Conservation (phyloP, 129 eudicot genomes). For the Tagetes patula region DNA sequence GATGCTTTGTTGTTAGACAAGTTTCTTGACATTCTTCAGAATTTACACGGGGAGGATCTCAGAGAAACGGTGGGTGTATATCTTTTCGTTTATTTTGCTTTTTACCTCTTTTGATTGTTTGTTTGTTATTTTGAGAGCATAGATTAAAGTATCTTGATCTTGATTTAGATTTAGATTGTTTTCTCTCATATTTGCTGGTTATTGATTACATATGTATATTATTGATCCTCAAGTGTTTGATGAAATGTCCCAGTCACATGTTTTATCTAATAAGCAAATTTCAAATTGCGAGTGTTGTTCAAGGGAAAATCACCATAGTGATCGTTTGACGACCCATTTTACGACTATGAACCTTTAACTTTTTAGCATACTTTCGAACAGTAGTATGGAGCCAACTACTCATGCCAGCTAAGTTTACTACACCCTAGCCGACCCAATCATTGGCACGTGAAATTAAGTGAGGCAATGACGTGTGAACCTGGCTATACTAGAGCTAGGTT, state of each 20-base stretch:
- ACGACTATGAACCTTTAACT: no score
- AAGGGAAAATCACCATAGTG: no score
- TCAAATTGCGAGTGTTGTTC: not conserved
- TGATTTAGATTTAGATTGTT: not conserved
- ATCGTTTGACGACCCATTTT: no score
- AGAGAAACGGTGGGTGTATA: constrained; percentile 55
- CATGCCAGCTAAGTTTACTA: no score
- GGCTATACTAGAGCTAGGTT: no score
- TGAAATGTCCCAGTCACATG: not conserved
- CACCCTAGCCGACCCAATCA: no score
- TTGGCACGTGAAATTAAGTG: no score
- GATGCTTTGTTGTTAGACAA: constrained; percentile 86
- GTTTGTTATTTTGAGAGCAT: no score
- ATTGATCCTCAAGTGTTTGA: constrained; percentile 1
- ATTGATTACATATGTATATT: not conserved
- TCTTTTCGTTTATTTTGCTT: not conserved
- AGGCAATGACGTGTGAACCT: no score
- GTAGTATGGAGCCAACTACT: no score
- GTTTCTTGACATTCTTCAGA: constrained; percentile 89
- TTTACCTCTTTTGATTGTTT: not conserved
- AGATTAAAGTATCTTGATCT: not conserved
- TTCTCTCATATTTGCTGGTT: not conserved
- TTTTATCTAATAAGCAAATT: not conserved
- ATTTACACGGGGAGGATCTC: constrained; percentile 86
- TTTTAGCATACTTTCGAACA: no score